Base-by-base conservation (phyloP, 2,329 filamentous ascomycete species). In the Exophiala dermatitidis region DNA sequence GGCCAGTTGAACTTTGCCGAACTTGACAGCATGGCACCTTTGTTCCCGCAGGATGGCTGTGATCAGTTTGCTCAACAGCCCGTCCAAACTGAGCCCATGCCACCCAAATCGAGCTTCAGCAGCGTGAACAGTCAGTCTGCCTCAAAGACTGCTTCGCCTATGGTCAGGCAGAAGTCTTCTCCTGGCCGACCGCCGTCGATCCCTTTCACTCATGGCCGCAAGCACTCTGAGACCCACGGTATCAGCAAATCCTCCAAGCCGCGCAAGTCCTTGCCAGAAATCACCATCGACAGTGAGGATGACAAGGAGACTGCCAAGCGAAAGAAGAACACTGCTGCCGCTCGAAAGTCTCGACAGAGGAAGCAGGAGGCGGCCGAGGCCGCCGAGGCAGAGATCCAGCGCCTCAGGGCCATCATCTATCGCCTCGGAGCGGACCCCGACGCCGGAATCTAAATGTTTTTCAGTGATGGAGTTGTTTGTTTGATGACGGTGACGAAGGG, bases 291-390 rank as follows among this genome's bases (percentile, higher is more conserved):
- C 33, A 86, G 93, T 62, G 82, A 84, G 0, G 74, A 68, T 48
- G 88, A 95, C 66, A 79, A 77, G 29, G 70, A 86, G n/a, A 87
- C 86, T 28, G 81, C 91, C 78, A 95, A 95, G 81, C 85, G 89
- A 68, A 89, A 89, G 47, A 85, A 88, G 65, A 95, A 95, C 70
- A 93, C 88, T 37, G 79, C 91, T 68, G 89, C 89, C 26, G 89
- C 89, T 64, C 87, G 89, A 64, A 94, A 94, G 74, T 93, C 88
- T 58, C 83, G 89, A 48, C 84, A 89, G 67, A 83, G 88, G 61
- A 93, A 93, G 74, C 84, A 86, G 54, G 77, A 84, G 66, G 79
- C 83, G 63, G 75, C 90, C 54, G 83, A 88, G 56, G 81, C 84
- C 52, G 75, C 93, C 30, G 85, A 90, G 72, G 48, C 56, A 12